Evolutionary conservation across 2,329 filamentous ascomycete genomes (phyloP), one percentile per base, ranked within the genome.

Genomic region (Mycosphaerella sp.): DNA sequence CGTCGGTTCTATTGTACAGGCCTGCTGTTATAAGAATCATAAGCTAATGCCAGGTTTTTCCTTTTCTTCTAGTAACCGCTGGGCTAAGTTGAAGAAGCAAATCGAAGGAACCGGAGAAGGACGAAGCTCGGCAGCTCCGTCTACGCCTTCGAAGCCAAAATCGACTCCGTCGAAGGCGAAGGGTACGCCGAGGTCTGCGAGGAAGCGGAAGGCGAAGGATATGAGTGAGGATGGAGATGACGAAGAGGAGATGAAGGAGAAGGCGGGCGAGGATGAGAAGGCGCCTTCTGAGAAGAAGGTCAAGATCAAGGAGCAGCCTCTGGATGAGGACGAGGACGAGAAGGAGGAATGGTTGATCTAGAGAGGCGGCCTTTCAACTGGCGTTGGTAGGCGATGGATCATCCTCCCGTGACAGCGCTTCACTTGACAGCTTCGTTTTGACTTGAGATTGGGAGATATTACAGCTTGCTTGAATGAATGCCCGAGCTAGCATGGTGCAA

Each of bases 131-230:
- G 36, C 34, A 11, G 21, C 14, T 12, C 36, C 34, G 1, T 14
- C 26, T 10, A 49, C 17, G 6, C 46, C 46, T 7, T 32, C n/a
- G 14, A 50, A 42, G 23, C 39, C 45, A 2, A 50, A 50, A 41
- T 21, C 21, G 21, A 49, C 46, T 26, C 21, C 34, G 9, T 21
- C n/a, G 3, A 46, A 34, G 34, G 41, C 46, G 3, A 50, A 50
- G 52, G 47, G 32, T 14, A 17, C 52, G 7, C 17, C 40, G 17
- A 54, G 17, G n/a, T 41, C 31, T 7, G 43, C 32, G n/a, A 12
- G 46, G 7, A 54, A 54, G 52, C 46, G 52, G 10, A 50, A 50
- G 52, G 31, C 12, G 29, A 47, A 47, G 45, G 31, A 7, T 12
- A 21, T 26, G 31, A 39, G 34, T 14, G 51, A 49, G 1, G 17